Evolutionary conservation across 2,329 filamentous ascomycete species (phyloP).

Genomic region (Chalara sp.): DNA sequence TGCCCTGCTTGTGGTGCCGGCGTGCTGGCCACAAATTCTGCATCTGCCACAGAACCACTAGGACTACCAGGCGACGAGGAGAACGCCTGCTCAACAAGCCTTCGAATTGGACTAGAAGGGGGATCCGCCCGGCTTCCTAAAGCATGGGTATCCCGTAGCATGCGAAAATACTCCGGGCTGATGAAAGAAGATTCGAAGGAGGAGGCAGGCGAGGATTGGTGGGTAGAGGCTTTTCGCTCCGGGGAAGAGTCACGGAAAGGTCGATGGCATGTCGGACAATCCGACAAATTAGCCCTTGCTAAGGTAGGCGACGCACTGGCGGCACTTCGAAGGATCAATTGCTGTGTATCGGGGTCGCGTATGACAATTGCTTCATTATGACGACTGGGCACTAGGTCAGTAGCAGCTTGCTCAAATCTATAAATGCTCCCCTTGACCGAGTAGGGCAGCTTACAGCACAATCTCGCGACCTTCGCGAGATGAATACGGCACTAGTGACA

Average conservation of each 20-base stretch:
- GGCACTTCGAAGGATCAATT: slow-evolving; percentile 71
- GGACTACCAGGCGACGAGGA: slow-evolving; percentile 16
- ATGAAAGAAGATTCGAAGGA: slow-evolving; percentile 48
- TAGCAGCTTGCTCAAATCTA: neutral
- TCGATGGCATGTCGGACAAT: slow-evolving; percentile 58
- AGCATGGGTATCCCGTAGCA: slow-evolving; percentile 59
- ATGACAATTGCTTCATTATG: slow-evolving; percentile 91
- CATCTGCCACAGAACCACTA: slow-evolving; percentile 19
- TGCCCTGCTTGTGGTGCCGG: slow-evolving; percentile 41
- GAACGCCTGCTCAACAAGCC: slow-evolving; percentile 29
- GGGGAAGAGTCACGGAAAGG: slow-evolving; percentile 39
- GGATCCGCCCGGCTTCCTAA: slow-evolving; percentile 34
- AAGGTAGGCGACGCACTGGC: slow-evolving; percentile 36
- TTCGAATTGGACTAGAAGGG: slow-evolving; percentile 47
- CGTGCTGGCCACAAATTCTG: slow-evolving; percentile 48
- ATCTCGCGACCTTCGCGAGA: slow-evolving; percentile 69
- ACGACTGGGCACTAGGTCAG: slow-evolving; percentile 49
- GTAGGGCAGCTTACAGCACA: slow-evolving; percentile 58
- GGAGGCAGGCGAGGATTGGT: slow-evolving; percentile 38
- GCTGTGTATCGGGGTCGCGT: slow-evolving; percentile 76
- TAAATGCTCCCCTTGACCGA: neutral
- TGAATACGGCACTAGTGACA: slow-evolving; percentile 72
- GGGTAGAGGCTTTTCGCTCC: slow-evolving; percentile 37
- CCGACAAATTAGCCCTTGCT: slow-evolving; percentile 39
- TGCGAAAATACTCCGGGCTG: slow-evolving; percentile 89